Evolutionary conservation across 768 basidiomycete genomes (phyloP).

Genomic region (Cantharellus anzutake): DNA sequence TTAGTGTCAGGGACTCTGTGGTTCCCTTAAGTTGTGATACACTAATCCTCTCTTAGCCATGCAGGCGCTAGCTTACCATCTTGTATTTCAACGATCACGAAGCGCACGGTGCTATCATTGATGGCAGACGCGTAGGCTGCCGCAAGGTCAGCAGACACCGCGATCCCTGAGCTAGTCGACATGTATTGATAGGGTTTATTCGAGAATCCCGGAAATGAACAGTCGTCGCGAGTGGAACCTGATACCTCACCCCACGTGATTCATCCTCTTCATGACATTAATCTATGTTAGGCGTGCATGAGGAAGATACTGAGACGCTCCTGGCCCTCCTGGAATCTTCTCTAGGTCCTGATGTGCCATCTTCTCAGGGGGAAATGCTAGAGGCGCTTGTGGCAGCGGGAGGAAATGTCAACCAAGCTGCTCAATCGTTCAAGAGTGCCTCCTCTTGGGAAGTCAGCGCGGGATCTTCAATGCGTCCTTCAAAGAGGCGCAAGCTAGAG

Average conservation of each 20-base stretch:
- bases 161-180: slow-evolving; percentile 60
- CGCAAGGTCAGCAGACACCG: slow-evolving; percentile 36
- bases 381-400: slow-evolving; percentile 36
- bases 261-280: too few relatives aligned
- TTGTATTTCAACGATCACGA: slow-evolving; percentile 57
- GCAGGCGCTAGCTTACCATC: slow-evolving; percentile 31
- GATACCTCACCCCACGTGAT: too few relatives aligned
- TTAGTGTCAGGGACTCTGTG: slow-evolving; percentile 53
- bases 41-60: neutral
- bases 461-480: slow-evolving; percentile 9
- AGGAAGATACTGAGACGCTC: neutral
- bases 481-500: slow-evolving; percentile 33
- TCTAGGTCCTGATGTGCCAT: neutral
- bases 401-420: slow-evolving; percentile 35
- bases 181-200: slow-evolving; percentile 20
- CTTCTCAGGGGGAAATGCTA: slow-evolving; percentile 20
- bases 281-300: neutral
- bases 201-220: too few relatives aligned
- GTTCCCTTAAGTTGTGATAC: neutral
- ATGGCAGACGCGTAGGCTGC: slow-evolving; percentile 28
- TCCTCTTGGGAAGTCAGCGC: slow-evolving; percentile 5
- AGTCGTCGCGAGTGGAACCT: too few relatives aligned
- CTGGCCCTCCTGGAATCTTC: neutral
- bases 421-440: neutral
- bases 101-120: slow-evolving; percentile 29